Evolutionary conservation across 257 asterid species (phyloP), one percentile per base, ranked within the genome.

Genomic region (Solanum gracilifrons): DNA sequence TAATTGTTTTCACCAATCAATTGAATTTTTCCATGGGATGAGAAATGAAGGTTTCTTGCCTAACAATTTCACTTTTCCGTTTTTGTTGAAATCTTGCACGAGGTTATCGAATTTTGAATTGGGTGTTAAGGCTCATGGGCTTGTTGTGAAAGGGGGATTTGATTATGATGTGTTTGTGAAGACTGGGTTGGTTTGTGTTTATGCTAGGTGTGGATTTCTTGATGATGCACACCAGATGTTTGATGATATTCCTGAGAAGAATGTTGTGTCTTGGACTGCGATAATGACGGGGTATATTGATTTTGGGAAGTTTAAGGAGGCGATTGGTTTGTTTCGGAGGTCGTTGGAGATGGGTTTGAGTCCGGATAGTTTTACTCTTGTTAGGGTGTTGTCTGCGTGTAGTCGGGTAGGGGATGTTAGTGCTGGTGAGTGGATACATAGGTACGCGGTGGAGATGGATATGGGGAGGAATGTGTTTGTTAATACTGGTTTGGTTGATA

Each of bases 261-360:
- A 89, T 87, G 90, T 89, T 48, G 91, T 89, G 23, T 90, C 93
- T 31, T 92, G 92, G 92, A 92, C 92, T 10, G 92, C 92, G 37
- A 88, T 90, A 21, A 90, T 92, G 33, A 82, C 91, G 46, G 92
- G 91, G 27, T 89, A 92, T 85, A 82, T 90, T 80, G 91, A 82
- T 33, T 41, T 60, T n/a, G 90, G 92, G 85, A 88, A 83, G 83
- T 88, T 77, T 69, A 76, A 29, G 32, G 92, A 92, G 68, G 93
- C 90, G 12, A 82, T 92, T 31, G 91, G 85, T 86, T 37, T 89
- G 92, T 92, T 92, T 85, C 55, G 68, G 87, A 87, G 88, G 88
- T 88, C 88, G 31, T 68, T 92, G 36, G 87, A 7, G 51, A 82
- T 87, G 79, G 93, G 92, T 37, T 83, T 89, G 90, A 86, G 84